These are phyloP conservation scores for Candida xyloterini DNA, from an alignment of 805 yeast species.

Conservation along the genomic window DNA sequence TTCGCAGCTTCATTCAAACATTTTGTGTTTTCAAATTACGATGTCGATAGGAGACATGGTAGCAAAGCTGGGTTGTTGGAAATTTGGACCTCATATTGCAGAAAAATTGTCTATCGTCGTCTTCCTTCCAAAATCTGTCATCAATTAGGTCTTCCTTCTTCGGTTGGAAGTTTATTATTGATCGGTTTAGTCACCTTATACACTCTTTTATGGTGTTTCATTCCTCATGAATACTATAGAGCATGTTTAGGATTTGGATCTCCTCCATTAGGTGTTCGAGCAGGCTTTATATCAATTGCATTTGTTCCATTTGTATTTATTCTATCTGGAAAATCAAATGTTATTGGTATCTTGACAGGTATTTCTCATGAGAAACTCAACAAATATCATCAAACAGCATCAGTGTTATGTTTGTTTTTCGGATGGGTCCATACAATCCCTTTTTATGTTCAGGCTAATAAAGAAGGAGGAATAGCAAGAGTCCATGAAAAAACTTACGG, in stretches of 20 bases:
- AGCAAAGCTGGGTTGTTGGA: conserved; percentile 11
- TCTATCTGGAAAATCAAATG: conserved; percentile 51
- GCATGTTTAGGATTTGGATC: conserved; percentile 54
- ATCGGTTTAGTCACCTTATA: conserved; percentile 36
- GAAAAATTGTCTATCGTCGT: conserved; percentile 34
- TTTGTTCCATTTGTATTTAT: conserved; percentile 49
- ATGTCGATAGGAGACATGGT: conserved; percentile 15
- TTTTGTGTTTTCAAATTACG: conserved; percentile 15
- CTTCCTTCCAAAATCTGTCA: conserved; percentile 32
- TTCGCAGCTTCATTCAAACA: conserved; percentile 34
- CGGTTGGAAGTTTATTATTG: conserved; percentile 36
- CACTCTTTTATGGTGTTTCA: conserved; percentile 31
- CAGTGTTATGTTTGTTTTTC: conserved; percentile 41
- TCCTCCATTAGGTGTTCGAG: conserved; percentile 54
- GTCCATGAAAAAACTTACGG: conserved; percentile 24
- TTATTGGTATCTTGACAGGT: conserved; percentile 49
- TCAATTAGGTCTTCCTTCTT: conserved; percentile 36
- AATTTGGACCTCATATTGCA: conserved; percentile 28
- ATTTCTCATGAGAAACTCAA: conserved; percentile 55
- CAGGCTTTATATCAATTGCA: conserved; percentile 50
- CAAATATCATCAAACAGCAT: conserved; percentile 47
- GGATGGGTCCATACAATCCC: conserved; percentile 51
- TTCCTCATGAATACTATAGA: conserved; percentile 51
- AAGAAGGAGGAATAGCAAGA: conserved; percentile 48
- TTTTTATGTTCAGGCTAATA: conserved; percentile 40